A percentile compares a stretch with the other conserved stretches of the same genome.
Evolutionary conservation across 2,329 filamentous ascomycete species (phyloP).

Genomic region (Ceratocystis papillata): DNA sequence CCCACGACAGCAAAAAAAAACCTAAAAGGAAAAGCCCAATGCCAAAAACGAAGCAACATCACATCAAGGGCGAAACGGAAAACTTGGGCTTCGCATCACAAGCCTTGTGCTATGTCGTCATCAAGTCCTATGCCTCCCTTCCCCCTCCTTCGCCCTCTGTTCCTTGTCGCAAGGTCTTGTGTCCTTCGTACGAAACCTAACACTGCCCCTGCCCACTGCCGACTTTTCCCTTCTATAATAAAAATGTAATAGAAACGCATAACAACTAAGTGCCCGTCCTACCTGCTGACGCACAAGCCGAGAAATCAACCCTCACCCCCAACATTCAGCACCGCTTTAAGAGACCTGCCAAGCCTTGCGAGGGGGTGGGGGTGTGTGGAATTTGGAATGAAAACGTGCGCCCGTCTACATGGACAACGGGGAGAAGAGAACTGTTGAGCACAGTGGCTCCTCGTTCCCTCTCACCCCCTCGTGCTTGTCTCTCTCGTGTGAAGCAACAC

Average conservation of each 20-base stretch:
- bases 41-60: background rate
- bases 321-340: background rate
- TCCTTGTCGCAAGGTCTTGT: background rate
- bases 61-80: background rate
- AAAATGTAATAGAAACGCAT: background rate
- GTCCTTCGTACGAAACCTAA: background rate
- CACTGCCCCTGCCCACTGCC: background rate
- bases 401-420: too few species aligned
- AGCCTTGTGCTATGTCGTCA: conserved; percentile 4
- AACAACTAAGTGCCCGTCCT: background rate
- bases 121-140: background rate
- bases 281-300: background rate
- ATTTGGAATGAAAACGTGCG: background rate
- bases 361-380: background rate
- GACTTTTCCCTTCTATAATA: too few species aligned
- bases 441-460: too few species aligned
- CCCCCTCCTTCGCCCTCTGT: too few species aligned
- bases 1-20: background rate
- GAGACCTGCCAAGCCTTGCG: background rate
- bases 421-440: too few species aligned
- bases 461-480: too few species aligned
- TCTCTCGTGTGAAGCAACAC: background rate
- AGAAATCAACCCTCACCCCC: background rate
- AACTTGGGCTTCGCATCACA: background rate
- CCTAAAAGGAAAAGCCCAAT: background rate